A percentile compares a stretch with the other conserved stretches of the same genome.
Conservation (phyloP, 768 basidiomycete species). For the Leccinum incarnatum region DNA sequence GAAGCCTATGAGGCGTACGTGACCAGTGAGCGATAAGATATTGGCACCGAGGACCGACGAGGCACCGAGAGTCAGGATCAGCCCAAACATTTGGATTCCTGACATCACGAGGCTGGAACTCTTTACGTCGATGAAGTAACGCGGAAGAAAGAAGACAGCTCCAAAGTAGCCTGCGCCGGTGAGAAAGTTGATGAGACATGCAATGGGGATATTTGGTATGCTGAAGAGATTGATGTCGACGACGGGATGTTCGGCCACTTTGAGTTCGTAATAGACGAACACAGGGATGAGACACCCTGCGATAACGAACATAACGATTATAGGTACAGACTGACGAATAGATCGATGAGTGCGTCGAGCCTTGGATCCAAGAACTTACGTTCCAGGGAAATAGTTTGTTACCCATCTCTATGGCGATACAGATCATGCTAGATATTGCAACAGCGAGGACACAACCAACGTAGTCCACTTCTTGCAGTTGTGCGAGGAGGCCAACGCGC, state of each 20-base stretch:
- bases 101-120: slow-evolving; percentile 32
- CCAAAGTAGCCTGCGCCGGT: slow-evolving; percentile 39
- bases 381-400: slow-evolving; percentile 37
- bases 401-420: slow-evolving; percentile 38
- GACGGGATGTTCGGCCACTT: slow-evolving; percentile 31
- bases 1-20: slow-evolving; percentile 31
- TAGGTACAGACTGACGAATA: slow-evolving; percentile 26
- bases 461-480: slow-evolving; percentile 34
- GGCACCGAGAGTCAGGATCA: slow-evolving; percentile 33
- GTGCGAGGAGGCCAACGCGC: slow-evolving; percentile 31
- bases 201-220: slow-evolving; percentile 35
- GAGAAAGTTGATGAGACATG: slow-evolving; percentile 38
- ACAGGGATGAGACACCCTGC: slow-evolving; percentile 33
- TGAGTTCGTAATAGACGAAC: slow-evolving; percentile 36
- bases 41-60: slow-evolving; percentile 37
- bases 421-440: slow-evolving; percentile 35
- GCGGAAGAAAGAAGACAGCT: slow-evolving; percentile 37
- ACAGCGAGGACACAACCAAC: slow-evolving; percentile 30
- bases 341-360: slow-evolving; percentile 1
- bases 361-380: slow-evolving; percentile 18
- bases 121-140: slow-evolving; percentile 38
- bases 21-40: slow-evolving; percentile 31
- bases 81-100: slow-evolving; percentile 35
- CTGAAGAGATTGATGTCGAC: slow-evolving; percentile 34
- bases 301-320: slow-evolving; percentile 28